Base-by-base conservation (phyloP, 2,329 filamentous ascomycete genomes). In the Fusarium palustre region DNA sequence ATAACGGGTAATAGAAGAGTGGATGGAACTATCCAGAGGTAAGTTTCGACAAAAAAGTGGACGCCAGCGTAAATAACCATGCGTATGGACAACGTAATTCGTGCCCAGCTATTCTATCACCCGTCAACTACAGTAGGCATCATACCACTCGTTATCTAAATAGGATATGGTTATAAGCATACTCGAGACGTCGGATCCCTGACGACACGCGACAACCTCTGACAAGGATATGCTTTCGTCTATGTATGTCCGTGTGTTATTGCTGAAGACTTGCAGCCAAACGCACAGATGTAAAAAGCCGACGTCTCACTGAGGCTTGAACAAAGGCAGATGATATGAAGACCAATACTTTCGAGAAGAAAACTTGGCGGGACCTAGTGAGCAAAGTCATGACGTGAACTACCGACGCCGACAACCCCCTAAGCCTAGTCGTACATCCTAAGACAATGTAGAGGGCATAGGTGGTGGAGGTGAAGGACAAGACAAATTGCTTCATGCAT, bases 401-500 rank as follows among this genome's bases (percentile, higher is more conserved):
- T 47, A 47, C 31, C 7, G 45, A 47, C 36, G 41, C 57, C 55
- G 48, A 55, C 28, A 22, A 15, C n/a, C 57, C 61, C 52, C 36
- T 50, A 56, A 59, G 41, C 33, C 52, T 66, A 59, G 46, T 33
- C 36, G 38, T 60, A 46, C n/a, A 54, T 60, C 52, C 22, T 22
- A 54, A 65, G 61, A 59, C 47, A 64, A 28, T 38, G 34, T 46
- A 49, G 47, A 9, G 41, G 22, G 24, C 38, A n/a, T 18, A 31
- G 15, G 52, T 64, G 61, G 58, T 64, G 61, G 58, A 30, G 31
- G 24, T 50, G 24, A 33, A 47, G 48, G 50, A 46, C 47, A 53
- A 39, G 43, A 56, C 52, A 70, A 70, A 59, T 69, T 70, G 49
- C 49, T 54, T 65, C 65, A 75, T 75, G 73, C 73, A 75, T 75